Evolutionary conservation across 1,284 basidiomycete species (phyloP).

Genomic region (Sanghuangporus baumii): DNA sequence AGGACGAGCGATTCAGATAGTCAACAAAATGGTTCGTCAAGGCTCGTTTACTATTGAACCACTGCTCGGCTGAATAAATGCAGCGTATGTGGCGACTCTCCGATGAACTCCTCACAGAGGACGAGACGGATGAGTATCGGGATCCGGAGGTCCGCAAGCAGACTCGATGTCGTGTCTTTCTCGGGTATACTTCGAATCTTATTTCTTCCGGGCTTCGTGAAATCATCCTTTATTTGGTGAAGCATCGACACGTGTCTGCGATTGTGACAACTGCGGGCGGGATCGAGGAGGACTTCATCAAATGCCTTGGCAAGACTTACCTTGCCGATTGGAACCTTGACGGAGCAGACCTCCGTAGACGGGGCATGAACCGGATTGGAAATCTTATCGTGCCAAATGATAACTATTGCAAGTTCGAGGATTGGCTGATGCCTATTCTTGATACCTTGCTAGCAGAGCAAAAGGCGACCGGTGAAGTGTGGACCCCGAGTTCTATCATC

Average conservation of each 20-base stretch:
- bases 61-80: constrained; percentile 8
- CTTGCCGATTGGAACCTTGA: constrained; percentile 92
- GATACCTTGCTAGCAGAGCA: constrained; percentile 92
- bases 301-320: constrained; percentile 95
- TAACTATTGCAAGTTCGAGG: constrained; percentile 99
- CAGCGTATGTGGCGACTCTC: constrained; percentile 81
- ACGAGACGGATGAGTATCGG: constrained; percentile 62
- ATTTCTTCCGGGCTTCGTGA: constrained; percentile 97
- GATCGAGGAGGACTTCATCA: constrained; percentile 99
- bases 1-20: constrained; percentile 83
- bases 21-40: constrained; percentile 77
- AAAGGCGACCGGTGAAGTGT: constrained; percentile 62
- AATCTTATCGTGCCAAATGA: constrained; percentile 97
- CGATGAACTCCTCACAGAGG: constrained; percentile 64
- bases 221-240: constrained; percentile 88
- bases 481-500: constrained; percentile 96
- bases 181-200: constrained; percentile 98
- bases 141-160: constrained; percentile 56
- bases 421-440: constrained; percentile 95
- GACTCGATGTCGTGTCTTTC: constrained; percentile 83
- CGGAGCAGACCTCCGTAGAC: constrained; percentile 81
- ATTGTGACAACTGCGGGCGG: constrained; percentile 98
- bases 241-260: constrained; percentile 86
- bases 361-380: constrained; percentile 97
- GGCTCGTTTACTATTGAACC: neutral